Percentiles rank a stretch among this genome's conserved stretches.
Conservation (phyloP, 2,329 filamentous ascomycete genomes). For the Exophiala aquamarina region DNA sequence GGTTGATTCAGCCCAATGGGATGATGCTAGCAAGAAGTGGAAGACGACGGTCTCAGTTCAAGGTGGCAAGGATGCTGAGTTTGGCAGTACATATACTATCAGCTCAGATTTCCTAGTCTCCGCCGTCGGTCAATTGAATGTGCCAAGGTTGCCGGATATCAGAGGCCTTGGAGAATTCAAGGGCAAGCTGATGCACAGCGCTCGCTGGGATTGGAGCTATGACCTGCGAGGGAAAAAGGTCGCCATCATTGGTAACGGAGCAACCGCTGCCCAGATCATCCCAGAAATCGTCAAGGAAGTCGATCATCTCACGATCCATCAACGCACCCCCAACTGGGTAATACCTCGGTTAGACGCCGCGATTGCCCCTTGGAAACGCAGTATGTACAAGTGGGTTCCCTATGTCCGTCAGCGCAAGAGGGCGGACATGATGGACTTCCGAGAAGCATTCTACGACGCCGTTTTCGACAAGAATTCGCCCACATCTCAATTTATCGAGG, state of each 20-base stretch:
- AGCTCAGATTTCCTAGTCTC: constrained; percentile 57
- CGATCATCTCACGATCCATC: constrained; percentile 54
- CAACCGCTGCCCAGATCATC: constrained; percentile 59
- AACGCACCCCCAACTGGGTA: constrained; percentile 61
- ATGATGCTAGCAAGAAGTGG: constrained; percentile 50
- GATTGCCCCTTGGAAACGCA: constrained; percentile 44
- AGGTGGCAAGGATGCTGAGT: constrained; percentile 57
- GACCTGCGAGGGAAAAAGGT: constrained; percentile 55
- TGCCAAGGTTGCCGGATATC: constrained; percentile 43
- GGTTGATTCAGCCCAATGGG: constrained; percentile 57
- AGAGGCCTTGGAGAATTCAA: constrained; percentile 31
- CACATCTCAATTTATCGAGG: constrained; percentile 43
- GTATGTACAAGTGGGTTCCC: constrained; percentile 52
- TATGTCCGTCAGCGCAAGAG: constrained; percentile 52
- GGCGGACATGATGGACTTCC: constrained; percentile 53
- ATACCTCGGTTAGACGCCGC: constrained; percentile 53
- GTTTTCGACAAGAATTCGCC: constrained; percentile 41
- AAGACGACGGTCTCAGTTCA: constrained; percentile 42
- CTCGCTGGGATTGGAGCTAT: constrained; percentile 51
- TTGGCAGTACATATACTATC: constrained; percentile 52
- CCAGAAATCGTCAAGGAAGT: constrained; percentile 56
- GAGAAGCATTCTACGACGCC: constrained; percentile 50
- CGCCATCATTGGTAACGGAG: constrained; percentile 62
- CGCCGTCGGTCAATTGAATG: constrained; percentile 60
- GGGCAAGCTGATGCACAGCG: constrained; percentile 34